Base-by-base conservation (phyloP, 2,329 filamentous ascomycete species). In the Aureobasidium pullulans region DNA sequence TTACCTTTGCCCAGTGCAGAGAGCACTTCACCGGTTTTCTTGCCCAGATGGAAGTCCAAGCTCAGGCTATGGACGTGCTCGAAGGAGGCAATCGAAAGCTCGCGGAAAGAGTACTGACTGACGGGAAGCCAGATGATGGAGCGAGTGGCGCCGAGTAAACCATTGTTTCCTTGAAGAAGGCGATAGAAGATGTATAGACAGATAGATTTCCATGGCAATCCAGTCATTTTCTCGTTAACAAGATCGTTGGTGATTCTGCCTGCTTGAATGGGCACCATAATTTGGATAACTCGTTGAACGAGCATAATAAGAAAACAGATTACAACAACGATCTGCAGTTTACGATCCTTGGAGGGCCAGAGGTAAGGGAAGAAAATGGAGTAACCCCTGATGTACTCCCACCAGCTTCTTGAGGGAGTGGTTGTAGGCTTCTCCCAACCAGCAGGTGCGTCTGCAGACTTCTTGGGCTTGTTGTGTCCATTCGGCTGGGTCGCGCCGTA, bases 31-130 rank as follows among this genome's bases (percentile, higher is more conserved):
- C 94, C 94, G 0, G 94, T 99, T 69, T 93, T 90, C 76, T 99
- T 99, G 56, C 90, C 91, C 3, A 97, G 82, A 70, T 99, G 94
- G 69, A 99, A 99, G 71, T 97, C 94, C 64, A 97, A 81, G 72
- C 92, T 96, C 36, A 99, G 84, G 53, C 88, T 87, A 73, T 99
- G 94, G 23, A 99, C 94, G 71, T 99, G 94, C 75, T 97, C 93
- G 70, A 99, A 99, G 10, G 93, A 90, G 15, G 94, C 92, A 1
- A 94, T 94, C 6, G 92, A 96, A 61, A 99, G 81, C 64, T 94
- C 90, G 69, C 90, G 87, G 74, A 96, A 99, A 0, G 93, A 96
- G 72, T 97, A 96, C 72, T 99, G 94, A 37, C 92, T 90, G 60
- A 99, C 91, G 0, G 94, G 93, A 53, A 99, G 94, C 94, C 94